Evolutionary conservation across 768 basidiomycete genomes (phyloP).

Genomic region (Boletus tylopilopsis): DNA sequence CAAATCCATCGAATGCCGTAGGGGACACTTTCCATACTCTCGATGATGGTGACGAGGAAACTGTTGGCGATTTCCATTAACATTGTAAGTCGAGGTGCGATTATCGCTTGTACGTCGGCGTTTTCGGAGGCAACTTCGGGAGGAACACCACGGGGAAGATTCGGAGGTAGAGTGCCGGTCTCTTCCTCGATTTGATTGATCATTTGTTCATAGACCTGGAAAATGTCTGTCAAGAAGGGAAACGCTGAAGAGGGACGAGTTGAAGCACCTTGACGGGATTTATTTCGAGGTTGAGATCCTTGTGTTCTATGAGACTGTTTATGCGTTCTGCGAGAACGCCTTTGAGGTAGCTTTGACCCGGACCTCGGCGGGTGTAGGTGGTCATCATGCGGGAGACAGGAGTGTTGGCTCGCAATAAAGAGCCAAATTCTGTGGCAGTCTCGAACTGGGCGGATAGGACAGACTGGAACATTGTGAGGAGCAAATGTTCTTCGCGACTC

Average conservation of each 20-base stretch:
- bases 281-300: constrained; percentile 98
- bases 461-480: constrained; percentile 99
- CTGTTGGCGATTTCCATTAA: constrained; percentile 99
- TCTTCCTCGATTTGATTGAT: constrained; percentile 98
- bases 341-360: constrained; percentile 98
- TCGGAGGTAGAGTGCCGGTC: constrained; percentile 85
- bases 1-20: constrained; percentile 99
- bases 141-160: constrained; percentile 88
- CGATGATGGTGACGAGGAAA: constrained; percentile 96
- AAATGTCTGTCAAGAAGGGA: neutral
- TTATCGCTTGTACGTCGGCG: constrained; percentile 94
- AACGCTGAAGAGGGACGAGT: neutral
- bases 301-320: constrained; percentile 98
- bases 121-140: constrained; percentile 96
- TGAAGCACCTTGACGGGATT: constrained; percentile 88
- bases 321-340: constrained; percentile 96
- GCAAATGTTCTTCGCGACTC: constrained; percentile 94
- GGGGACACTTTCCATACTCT: constrained; percentile 96
- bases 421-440: constrained; percentile 98
- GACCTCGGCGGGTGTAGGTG: constrained; percentile 97
- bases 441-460: constrained; percentile 99
- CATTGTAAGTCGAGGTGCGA: constrained; percentile 95
- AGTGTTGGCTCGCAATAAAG: constrained; percentile 95
- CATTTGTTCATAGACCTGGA: constrained; percentile 98
- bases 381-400: constrained; percentile 99